Evolutionary conservation across 768 basidiomycete genomes (phyloP).

Genomic region (Phylloporus rhodoxanthus): DNA sequence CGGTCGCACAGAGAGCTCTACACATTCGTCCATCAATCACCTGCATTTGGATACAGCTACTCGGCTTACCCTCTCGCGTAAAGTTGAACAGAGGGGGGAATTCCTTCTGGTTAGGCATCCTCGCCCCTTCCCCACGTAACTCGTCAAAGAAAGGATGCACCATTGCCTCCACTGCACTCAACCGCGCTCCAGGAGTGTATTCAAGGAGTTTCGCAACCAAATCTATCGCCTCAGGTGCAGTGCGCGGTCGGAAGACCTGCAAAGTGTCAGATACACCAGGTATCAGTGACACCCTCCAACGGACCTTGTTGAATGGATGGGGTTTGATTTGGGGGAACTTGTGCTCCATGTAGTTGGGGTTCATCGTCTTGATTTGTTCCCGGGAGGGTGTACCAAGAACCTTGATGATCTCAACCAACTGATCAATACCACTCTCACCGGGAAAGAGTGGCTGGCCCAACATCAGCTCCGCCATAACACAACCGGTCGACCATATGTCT

Average conservation of each 20-base stretch:
- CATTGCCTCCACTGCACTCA: conserved; percentile 90
- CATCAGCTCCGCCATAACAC: conserved; percentile 99
- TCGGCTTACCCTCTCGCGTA: conserved; percentile 80
- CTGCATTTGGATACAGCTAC: neutral
- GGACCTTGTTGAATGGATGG: conserved; percentile 96
- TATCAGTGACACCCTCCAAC: conserved; percentile 2
- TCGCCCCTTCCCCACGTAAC: conserved; percentile 79
- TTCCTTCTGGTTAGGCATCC: conserved; percentile 96
- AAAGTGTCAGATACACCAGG: conserved; percentile 11
- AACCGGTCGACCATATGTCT: conserved; percentile 99
- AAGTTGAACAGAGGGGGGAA: conserved; percentile 95
- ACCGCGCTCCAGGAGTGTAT: conserved; percentile 92
- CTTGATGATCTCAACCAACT: conserved; percentile 99
- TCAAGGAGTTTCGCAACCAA: conserved; percentile 92
- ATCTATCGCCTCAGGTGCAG: conserved; percentile 92
- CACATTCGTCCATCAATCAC: conserved; percentile 6
- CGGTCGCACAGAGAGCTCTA: conserved; percentile 94
- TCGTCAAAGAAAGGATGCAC: conserved; percentile 97
- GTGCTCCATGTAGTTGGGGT: conserved; percentile 99
- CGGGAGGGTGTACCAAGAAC: conserved; percentile 96
- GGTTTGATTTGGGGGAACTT: conserved; percentile 99
- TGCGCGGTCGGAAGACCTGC: conserved; percentile 97
- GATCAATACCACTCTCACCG: conserved; percentile 97
- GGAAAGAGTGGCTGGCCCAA: conserved; percentile 98
- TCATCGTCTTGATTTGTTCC: conserved; percentile 99